phyloP scores from a whole-genome alignment of 805 yeast species.

The Candida quercuum region DNA sequence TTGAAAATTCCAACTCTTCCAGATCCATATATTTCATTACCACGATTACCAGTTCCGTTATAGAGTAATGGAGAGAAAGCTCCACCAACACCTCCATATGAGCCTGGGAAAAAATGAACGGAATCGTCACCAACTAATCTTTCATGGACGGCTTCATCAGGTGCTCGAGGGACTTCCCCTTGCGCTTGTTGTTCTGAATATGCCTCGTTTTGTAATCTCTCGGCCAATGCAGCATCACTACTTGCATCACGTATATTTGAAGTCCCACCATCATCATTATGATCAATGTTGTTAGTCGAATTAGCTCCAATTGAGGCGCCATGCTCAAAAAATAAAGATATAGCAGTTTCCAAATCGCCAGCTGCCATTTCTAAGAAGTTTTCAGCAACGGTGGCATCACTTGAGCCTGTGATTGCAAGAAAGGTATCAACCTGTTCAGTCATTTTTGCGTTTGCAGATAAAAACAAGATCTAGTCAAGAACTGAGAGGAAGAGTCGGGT shows the following conservation, averaged over 20 bases:
- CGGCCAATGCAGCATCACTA: conserved; percentile 52
- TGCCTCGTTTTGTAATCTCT: conserved; percentile 58
- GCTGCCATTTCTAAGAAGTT: conserved; percentile 78
- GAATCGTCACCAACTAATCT: conserved; percentile 49
- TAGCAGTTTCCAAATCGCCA: conserved; percentile 76
- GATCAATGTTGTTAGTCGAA: not conserved
- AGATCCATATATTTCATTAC: conserved; percentile 25
- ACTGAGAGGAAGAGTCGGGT: no score
- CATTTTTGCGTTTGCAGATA: no score
- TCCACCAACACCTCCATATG: conserved; percentile 35
- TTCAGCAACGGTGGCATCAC: conserved; percentile 61
- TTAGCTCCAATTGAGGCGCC: conserved; percentile 30
- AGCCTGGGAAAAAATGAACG: conserved; percentile 27
- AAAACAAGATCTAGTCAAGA: no score
- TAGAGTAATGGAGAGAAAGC: conserved; percentile 1
- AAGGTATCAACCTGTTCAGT: conserved; percentile 63
- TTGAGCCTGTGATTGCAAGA: conserved; percentile 76
- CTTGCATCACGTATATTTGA: not conserved
- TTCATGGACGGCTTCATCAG: conserved; percentile 74
- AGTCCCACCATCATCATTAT: not conserved
- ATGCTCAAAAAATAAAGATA: conserved; percentile 74
- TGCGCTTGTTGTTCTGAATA: conserved; percentile 24
- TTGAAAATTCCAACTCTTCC: conserved; percentile 30
- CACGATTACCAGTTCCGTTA: conserved; percentile 12
- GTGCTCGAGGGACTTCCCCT: conserved; percentile 56